phyloP scores from a whole-genome alignment of 768 basidiomycete genomes.

The Leccinum subgranulosum region DNA sequence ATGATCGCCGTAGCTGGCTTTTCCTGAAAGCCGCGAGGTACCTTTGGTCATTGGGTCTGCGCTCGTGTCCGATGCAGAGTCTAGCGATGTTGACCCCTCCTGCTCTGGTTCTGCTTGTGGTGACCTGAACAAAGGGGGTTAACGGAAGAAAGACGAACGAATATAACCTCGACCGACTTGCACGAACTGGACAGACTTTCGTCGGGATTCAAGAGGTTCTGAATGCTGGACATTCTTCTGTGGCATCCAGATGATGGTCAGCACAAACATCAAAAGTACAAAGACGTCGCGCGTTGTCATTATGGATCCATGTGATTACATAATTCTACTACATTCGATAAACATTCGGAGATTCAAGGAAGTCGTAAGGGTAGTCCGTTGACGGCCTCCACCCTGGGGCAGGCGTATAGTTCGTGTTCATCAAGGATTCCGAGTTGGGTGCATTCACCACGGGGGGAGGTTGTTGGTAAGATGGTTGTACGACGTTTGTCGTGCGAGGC shows the following conservation, averaged over 20 bases:
- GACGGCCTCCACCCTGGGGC: constrained; percentile 21
- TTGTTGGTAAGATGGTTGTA: constrained; percentile 16
- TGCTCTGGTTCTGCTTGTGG: constrained; percentile 23
- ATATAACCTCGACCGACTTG: constrained; percentile 36
- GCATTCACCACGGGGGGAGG: constrained; percentile 2
- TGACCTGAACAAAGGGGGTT: constrained; percentile 30
- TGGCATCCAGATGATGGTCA: constrained; percentile 20
- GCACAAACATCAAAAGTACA: constrained; percentile 4
- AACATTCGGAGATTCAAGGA: constrained; percentile 14
- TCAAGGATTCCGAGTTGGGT: constrained; percentile 5
- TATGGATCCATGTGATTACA: constrained; percentile 34
- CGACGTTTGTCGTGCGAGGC: constrained; percentile 38
- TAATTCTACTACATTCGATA: constrained; percentile 27
- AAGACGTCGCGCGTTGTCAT: constrained; percentile 17
- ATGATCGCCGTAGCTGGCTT: constrained; percentile 41
- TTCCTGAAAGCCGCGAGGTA: constrained; percentile 19
- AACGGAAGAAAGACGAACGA: constrained; percentile 6
- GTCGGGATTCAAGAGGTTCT: constrained; percentile 56
- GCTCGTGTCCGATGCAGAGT: constrained; percentile 33
- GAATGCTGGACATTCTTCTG: constrained; percentile 51
- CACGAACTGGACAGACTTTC: constrained; percentile 35
- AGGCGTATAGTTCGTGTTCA: constrained; percentile 17
- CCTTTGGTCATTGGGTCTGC: constrained; percentile 25
- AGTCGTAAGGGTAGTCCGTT: constrained; percentile 19
- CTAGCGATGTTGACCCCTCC: constrained; percentile 31